Evolutionary conservation across 148 eudicot genomes (phyloP), one percentile per base, ranked within the genome.

Genomic region (Salicornia ramosissima): DNA sequence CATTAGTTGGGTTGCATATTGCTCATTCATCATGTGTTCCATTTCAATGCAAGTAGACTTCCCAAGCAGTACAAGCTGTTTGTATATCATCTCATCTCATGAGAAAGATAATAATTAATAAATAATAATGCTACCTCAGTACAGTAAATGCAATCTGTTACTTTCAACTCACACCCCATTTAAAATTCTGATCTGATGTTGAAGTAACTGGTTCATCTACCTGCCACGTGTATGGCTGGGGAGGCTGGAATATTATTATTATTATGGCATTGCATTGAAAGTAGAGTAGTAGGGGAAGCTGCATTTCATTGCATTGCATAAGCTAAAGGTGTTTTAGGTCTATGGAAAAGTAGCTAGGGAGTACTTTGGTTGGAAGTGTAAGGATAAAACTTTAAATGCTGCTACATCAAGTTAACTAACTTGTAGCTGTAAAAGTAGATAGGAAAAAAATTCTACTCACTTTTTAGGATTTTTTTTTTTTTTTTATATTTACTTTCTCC

Each of bases 131-230:
- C n/a, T n/a, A n/a, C n/a, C n/a, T n/a, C 53, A 46, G 5, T 4
- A 51, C 43, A 77, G 68, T 77, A 67, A 77, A 57, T 77, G 79
- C 75, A 56, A 46, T 76, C 53, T 76, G 79, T 76, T 76, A 70
- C 46, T 45, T 45, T 64, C 70, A 65, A 56, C 66, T 71, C 67
- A 25, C 67, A 46, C 47, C 34, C 58, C 4, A 46, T 76, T 75
- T 43, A 70, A 76, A 47, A 8, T n/a, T n/a, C n/a, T n/a, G n/a
- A n/a, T 67, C 61, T 76, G 70, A 71, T 65, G 66, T 71, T 71
- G 42, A 47, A 75, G 43, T 53, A 47, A 65, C 75, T 63, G 39
- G 70, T 18, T 39, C 54, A 72, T 21, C 69, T 67, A 67, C 69
- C 31, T 22, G 76, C 53, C 80, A 77, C 69, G 47, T 72, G 80